Evolutionary conservation across 2,329 filamentous ascomycete genomes (phyloP).

Genomic region (Xylaria digitata): DNA sequence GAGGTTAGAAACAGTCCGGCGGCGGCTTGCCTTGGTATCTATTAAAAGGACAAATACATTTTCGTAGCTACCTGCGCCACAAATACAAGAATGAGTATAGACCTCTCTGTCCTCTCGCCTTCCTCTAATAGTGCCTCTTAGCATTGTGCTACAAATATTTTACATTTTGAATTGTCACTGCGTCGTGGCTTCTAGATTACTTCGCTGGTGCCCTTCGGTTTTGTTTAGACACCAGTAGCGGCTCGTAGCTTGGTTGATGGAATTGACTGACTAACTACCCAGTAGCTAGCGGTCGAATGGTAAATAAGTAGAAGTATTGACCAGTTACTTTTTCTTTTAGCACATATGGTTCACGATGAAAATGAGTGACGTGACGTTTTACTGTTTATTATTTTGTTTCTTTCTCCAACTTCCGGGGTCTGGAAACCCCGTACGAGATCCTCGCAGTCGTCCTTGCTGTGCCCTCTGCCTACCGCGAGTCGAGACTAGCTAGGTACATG

Average conservation of each 20-base stretch:
- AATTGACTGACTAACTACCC: neutral
- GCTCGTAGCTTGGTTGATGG: too few relatives aligned
- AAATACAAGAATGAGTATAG: conserved; percentile 26
- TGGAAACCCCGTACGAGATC: neutral
- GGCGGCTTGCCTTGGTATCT: conserved; percentile 9
- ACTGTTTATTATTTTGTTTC: neutral
- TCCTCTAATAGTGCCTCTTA: neutral
- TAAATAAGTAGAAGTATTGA: neutral
- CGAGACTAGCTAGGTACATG: conserved; percentile 10
- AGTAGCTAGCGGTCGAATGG: too few relatives aligned
- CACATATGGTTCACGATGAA: neutral
- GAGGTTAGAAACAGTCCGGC: conserved; percentile 11
- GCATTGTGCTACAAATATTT: neutral
- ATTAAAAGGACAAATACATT: conserved; percentile 13
- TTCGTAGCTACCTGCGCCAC: conserved; percentile 26
- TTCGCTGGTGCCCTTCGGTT: neutral
- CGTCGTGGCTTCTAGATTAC: neutral
- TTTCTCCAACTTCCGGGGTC: neutral
- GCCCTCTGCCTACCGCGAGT: neutral
- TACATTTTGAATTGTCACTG: neutral
- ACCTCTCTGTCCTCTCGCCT: neutral
- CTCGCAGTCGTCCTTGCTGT: neutral
- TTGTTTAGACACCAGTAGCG: neutral
- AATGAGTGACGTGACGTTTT: neutral
- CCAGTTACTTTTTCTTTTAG: neutral